These are phyloP conservation scores for Apiospora koreana DNA, from an alignment of 2,329 filamentous ascomycete species.

Conservation along the genomic window DNA sequence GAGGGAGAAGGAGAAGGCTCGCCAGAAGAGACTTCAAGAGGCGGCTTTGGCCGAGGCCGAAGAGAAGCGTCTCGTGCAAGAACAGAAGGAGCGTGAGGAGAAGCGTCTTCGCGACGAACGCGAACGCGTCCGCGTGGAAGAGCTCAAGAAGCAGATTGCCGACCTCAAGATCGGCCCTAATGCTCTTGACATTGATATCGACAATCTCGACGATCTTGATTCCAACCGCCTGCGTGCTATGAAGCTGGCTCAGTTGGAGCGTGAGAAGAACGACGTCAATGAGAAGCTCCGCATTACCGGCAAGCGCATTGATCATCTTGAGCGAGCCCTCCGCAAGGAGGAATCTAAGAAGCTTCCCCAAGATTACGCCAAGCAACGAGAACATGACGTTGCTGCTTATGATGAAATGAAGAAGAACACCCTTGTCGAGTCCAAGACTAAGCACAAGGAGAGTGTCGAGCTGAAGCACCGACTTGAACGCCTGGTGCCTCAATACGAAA, in stretches of 20 bases:
- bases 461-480: conserved; percentile 90
- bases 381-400: conserved; percentile 76
- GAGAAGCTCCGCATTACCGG: conserved; percentile 89
- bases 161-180: conserved; percentile 90
- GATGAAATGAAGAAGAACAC: conserved; percentile 78
- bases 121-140: conserved; percentile 86
- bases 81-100: conserved; percentile 87
- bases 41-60: conserved; percentile 90
- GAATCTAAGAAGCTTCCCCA: conserved; percentile 87
- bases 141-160: conserved; percentile 88
- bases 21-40: conserved; percentile 81
- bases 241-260: conserved; percentile 93
- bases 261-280: conserved; percentile 95
- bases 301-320: conserved; percentile 95
- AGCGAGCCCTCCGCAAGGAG: conserved; percentile 95
- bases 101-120: conserved; percentile 84
- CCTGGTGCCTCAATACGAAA: conserved; percentile 81
- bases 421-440: conserved; percentile 76
- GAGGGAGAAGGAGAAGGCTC: conserved; percentile 90
- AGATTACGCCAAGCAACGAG: conserved; percentile 83
- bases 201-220: conserved; percentile 84
- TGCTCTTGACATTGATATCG: conserved; percentile 71
- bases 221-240: conserved; percentile 88
- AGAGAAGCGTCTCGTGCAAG: conserved; percentile 83
- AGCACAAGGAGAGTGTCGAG: conserved; percentile 89